phyloP scores from a whole-genome alignment of 176 grass and related monocot species.

The Leersia perrieri region DNA sequence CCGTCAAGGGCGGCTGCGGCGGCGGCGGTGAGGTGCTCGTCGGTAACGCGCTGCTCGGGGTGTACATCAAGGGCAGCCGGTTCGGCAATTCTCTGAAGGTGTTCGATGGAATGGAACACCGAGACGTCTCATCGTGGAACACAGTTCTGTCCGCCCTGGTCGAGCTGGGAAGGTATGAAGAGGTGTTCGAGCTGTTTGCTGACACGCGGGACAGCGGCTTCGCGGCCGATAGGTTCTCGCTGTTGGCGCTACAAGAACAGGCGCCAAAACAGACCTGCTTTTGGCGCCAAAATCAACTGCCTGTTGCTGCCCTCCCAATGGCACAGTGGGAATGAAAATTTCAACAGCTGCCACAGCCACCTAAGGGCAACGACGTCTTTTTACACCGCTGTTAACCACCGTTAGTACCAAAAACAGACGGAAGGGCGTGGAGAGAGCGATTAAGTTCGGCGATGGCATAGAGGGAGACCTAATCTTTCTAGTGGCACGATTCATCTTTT shows the following conservation, averaged over 20 bases:
- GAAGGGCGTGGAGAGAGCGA: too few species aligned
- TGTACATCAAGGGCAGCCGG: constrained; percentile 49
- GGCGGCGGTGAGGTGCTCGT: constrained; percentile 41
- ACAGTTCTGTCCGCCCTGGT: constrained; percentile 46
- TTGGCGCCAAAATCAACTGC: too few species aligned
- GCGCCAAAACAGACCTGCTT: too few species aligned
- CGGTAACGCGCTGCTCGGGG: constrained; percentile 55
- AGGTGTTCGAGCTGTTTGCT: constrained; percentile 56
- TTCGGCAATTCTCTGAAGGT: constrained; percentile 24
- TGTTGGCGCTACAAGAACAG: constrained; percentile 64
- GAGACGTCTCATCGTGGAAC: constrained; percentile 72
- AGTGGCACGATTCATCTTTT: too few species aligned
- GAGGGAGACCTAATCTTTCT: too few species aligned
- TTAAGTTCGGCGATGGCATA: too few species aligned
- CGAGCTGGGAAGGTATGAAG: constrained; percentile 52
- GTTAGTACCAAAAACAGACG: too few species aligned
- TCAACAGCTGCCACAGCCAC: too few species aligned
- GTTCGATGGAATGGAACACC: constrained; percentile 45
- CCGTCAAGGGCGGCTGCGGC: constrained; percentile 30
- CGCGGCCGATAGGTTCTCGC: constrained; percentile 38
- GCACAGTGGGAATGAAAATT: too few species aligned
- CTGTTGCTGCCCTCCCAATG: too few species aligned
- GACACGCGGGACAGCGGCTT: constrained; percentile 42
- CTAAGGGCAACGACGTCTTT: too few species aligned
- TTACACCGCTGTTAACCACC: too few species aligned